Conservation (phyloP, 345 rosid species). For the Melastoma malabathricum region DNA sequence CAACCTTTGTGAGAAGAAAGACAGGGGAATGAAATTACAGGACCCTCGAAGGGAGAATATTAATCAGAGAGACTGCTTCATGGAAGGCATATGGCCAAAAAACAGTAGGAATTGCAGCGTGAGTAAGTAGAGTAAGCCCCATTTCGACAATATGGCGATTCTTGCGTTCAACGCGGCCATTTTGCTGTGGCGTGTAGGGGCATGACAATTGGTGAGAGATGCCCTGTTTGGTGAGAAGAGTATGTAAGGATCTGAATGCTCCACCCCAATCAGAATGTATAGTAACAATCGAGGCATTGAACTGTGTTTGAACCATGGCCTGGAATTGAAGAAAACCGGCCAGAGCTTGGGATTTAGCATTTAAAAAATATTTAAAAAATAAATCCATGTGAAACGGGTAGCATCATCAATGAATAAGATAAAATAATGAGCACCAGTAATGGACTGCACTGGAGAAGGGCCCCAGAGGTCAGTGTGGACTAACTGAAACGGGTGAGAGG, state of each 20-base stretch:
- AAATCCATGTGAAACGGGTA: background rate
- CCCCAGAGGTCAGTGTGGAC: background rate
- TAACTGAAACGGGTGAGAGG: background rate
- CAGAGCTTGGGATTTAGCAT: background rate
- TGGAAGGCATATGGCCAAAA: background rate
- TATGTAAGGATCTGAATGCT: background rate
- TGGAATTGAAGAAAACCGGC: background rate
- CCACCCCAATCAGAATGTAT: background rate
- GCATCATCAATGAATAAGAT: background rate
- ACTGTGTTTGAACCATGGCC: background rate
- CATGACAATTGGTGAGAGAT: background rate
- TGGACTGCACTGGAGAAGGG: background rate
- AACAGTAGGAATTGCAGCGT: background rate
- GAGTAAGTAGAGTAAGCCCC: background rate
- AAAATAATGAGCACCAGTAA: background rate
- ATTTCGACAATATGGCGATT: background rate
- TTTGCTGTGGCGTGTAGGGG: fast-evolving
- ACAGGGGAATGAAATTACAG: too few relatives aligned
- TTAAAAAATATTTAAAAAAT: background rate
- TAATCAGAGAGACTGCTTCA: background rate
- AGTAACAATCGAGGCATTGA: background rate
- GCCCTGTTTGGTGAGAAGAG: background rate
- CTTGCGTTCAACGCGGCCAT: background rate
- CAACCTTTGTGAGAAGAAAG: too few relatives aligned
- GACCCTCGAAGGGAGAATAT: background rate